phyloP scores from a whole-genome alignment of 2,329 filamentous ascomycete species.

The Ascocoryne sarcoides region DNA sequence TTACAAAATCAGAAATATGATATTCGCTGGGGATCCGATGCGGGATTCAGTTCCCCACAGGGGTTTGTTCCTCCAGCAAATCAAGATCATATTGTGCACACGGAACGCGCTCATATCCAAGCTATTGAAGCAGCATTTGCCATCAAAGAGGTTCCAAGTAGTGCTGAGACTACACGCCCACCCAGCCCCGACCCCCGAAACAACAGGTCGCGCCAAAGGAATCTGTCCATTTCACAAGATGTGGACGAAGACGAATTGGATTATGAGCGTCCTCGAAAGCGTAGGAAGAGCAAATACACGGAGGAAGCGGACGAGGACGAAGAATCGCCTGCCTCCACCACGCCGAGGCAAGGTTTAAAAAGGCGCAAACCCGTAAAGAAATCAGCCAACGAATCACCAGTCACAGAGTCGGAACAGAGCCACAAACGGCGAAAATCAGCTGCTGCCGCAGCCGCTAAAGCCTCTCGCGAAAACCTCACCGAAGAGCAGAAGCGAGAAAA shows the following conservation, averaged over 20 bases:
- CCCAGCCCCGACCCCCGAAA: constrained; percentile 41
- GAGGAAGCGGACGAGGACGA: constrained; percentile 33
- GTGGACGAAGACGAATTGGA: constrained; percentile 30
- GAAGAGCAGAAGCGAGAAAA: constrained; percentile 79
- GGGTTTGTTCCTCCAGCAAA: constrained; percentile 49
- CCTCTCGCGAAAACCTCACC: constrained; percentile 53
- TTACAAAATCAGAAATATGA: constrained; percentile 28
- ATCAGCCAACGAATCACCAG: constrained; percentile 20
- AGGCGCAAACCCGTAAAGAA: constrained; percentile 27
- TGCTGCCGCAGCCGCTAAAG: constrained; percentile 32
- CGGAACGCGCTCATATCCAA: constrained; percentile 46
- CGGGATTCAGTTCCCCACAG: constrained; percentile 48
- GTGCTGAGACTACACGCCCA: constrained; percentile 49
- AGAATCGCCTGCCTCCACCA: constrained; percentile 17
- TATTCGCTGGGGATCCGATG: constrained; percentile 60
- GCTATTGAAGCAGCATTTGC: constrained; percentile 47
- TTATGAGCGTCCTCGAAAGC: constrained; percentile 40
- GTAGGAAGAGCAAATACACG: constrained; percentile 46
- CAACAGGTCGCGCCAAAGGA: constrained; percentile 9
- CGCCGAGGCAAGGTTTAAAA: constrained; percentile 29
- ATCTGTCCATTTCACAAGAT: constrained; percentile 13
- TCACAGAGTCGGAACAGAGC: constrained; percentile 13
- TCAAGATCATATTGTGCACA: constrained; percentile 48
- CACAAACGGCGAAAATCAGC: constrained; percentile 43
- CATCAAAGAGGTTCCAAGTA: constrained; percentile 36